A percentile compares a stretch with the other conserved stretches of the same genome.
Evolutionary conservation across 2,329 filamentous ascomycete species (phyloP).

Genomic region (Chaetomiaceae sp.): DNA sequence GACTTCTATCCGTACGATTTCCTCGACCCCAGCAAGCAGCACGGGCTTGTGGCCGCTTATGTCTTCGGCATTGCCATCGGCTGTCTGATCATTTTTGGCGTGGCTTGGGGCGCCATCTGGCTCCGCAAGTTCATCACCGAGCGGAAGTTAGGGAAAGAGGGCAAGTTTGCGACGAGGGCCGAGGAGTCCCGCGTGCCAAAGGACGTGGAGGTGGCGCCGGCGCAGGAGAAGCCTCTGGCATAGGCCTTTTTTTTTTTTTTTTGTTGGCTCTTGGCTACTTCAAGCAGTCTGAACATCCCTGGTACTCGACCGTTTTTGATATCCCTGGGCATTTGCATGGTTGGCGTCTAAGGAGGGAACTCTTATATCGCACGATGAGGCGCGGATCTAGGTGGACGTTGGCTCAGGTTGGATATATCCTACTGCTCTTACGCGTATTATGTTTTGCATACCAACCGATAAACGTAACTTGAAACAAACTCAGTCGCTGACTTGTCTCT

Average conservation of each 20-base stretch:
- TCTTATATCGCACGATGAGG: too few species aligned
- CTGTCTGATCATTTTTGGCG: conserved; percentile 45
- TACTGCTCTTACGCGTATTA: too few species aligned
- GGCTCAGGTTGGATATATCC: too few species aligned
- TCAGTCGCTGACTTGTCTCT: too few species aligned
- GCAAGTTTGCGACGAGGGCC: conserved; percentile 29
- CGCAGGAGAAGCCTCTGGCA: background rate
- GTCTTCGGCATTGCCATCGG: conserved; percentile 53
- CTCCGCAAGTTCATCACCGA: conserved; percentile 45
- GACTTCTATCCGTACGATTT: conserved; percentile 74
- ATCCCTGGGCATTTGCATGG: background rate
- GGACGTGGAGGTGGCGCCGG: conserved; percentile 15
- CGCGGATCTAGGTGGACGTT: too few species aligned
- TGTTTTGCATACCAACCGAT: too few species aligned
- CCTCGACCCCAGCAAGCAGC: conserved; percentile 53
- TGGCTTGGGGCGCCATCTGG: conserved; percentile 47
- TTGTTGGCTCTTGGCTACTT: background rate
- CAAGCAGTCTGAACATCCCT: too few species aligned
- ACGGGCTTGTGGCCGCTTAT: conserved; percentile 57
- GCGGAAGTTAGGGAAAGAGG: conserved; percentile 37
- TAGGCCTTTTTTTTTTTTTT: background rate
- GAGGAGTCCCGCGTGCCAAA: background rate
- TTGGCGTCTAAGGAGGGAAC: background rate
- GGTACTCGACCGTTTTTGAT: background rate
- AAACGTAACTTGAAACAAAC: too few species aligned